Conservation (phyloP, 352 stramenopile species). For the Phytophthora rubi region DNA sequence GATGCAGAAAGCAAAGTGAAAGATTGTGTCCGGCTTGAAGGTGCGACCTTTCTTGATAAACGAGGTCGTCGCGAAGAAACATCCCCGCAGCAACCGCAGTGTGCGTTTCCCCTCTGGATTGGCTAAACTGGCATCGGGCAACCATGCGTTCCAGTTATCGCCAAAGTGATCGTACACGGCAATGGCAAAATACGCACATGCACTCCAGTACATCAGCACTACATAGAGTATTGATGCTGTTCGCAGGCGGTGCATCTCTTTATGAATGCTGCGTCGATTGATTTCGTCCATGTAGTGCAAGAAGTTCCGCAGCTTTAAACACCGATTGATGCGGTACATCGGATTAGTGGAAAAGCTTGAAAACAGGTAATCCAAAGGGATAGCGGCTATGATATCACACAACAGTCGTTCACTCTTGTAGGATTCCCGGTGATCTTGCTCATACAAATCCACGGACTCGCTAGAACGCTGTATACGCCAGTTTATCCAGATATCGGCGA, state of each 20-base stretch:
- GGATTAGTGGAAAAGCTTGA: conserved; percentile 38
- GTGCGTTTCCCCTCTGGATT: conserved; percentile 41
- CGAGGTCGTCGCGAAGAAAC: conserved; percentile 64
- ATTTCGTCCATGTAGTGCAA: conserved; percentile 67
- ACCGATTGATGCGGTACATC: conserved; percentile 55
- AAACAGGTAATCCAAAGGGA: conserved; percentile 55
- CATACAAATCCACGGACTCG: conserved; percentile 65
- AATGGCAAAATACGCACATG: conserved; percentile 62
- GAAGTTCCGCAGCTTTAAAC: conserved; percentile 57
- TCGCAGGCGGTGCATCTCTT: conserved; percentile 65
- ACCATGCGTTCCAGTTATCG: conserved; percentile 56
- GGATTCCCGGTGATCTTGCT: conserved; percentile 45
- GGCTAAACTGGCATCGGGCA: conserved; percentile 41
- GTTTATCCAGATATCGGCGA: conserved; percentile 67
- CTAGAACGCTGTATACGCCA: conserved; percentile 44
- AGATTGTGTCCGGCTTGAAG: conserved; percentile 53
- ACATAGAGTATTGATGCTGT: conserved; percentile 55
- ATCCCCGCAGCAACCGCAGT: conserved; percentile 51
- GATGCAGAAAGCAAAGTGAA: conserved; percentile 58
- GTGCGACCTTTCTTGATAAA: conserved; percentile 75
- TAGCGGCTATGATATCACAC: conserved; percentile 50
- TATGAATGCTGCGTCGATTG: conserved; percentile 63
- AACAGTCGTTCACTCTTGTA: conserved; percentile 56
- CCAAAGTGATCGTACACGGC: conserved; percentile 56
- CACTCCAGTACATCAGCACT: conserved; percentile 69